phyloP scores from a whole-genome alignment of 2,329 filamentous ascomycete species.

The Calonectria henricotiae region DNA sequence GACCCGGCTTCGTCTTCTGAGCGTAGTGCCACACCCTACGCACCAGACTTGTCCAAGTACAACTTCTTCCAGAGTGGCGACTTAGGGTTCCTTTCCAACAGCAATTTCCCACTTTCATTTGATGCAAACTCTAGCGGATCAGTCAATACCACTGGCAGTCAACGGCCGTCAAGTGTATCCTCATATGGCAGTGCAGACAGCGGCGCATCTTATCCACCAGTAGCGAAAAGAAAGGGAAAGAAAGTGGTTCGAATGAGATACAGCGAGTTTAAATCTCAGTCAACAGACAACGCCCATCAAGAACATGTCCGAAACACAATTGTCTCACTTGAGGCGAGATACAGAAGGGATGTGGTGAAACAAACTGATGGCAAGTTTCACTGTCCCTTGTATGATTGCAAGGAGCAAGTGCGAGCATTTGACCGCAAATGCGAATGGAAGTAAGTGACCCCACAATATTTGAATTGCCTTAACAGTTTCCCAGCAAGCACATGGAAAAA shows the following conservation, averaged over 20 bases:
- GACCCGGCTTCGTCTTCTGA: neutral
- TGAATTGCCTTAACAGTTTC: conserved; percentile 46
- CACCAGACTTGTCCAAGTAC: neutral
- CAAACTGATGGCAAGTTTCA: conserved; percentile 83
- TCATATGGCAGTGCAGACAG: neutral
- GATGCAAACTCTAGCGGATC: neutral
- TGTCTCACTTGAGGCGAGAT: neutral
- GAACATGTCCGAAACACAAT: no score
- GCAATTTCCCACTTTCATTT: neutral
- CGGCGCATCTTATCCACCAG: neutral
- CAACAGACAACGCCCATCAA: neutral
- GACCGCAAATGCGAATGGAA: conserved; percentile 93
- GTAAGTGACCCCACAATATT: conserved; percentile 70
- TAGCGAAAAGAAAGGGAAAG: neutral
- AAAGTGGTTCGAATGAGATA: neutral
- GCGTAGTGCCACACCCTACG: neutral
- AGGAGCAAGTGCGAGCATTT: conserved; percentile 77
- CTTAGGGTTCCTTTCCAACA: neutral
- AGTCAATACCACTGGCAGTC: neutral
- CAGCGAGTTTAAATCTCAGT: neutral
- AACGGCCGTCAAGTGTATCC: neutral
- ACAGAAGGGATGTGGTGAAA: conserved; percentile 62
- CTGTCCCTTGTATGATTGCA: conserved; percentile 82
- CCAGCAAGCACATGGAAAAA: conserved; percentile 98
- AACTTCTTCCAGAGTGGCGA: neutral